Evolutionary conservation across 495 filamentous ascomycete genomes (phyloP).

Genomic region (Ramalina intermedia): DNA sequence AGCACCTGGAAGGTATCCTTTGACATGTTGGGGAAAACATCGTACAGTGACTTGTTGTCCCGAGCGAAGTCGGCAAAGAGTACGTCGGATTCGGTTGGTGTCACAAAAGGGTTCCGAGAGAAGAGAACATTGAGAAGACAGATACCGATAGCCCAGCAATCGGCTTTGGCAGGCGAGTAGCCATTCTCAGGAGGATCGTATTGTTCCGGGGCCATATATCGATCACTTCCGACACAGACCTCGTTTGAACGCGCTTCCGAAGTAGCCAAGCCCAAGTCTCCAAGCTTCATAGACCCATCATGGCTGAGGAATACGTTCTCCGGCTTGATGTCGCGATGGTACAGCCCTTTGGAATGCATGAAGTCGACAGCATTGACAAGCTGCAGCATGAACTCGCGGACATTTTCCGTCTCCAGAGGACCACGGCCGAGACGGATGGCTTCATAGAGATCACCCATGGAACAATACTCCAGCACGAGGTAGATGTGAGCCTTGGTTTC

Average conservation of each 20-base stretch:
- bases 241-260: slow-evolving; percentile 77
- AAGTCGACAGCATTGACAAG: slow-evolving; percentile 79
- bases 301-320: slow-evolving; percentile 95
- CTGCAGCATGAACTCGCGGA: slow-evolving; percentile 92
- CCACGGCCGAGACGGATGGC: slow-evolving; percentile 80
- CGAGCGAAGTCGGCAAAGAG: slow-evolving; percentile 83
- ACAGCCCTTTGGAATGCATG: slow-evolving; percentile 81
- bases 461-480: slow-evolving; percentile 88
- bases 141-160: slow-evolving; percentile 93
- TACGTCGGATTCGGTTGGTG: slow-evolving; percentile 71
- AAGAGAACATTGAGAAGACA: slow-evolving; percentile 93
- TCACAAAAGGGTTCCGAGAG: slow-evolving; percentile 85
- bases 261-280: slow-evolving; percentile 89
- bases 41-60: slow-evolving; percentile 88
- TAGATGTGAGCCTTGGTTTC: slow-evolving; percentile 83
- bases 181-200: slow-evolving; percentile 74
- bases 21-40: slow-evolving; percentile 97
- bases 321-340: slow-evolving; percentile 97
- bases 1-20: slow-evolving; percentile 93
- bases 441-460: slow-evolving; percentile 95
- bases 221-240: slow-evolving; percentile 85
- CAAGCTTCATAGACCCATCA: slow-evolving; percentile 81
- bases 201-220: slow-evolving; percentile 98
- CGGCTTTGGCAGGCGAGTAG: slow-evolving; percentile 86
- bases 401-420: slow-evolving; percentile 86